Conservation (phyloP, 306 rosid genomes). For the Abrus precatorius region DNA sequence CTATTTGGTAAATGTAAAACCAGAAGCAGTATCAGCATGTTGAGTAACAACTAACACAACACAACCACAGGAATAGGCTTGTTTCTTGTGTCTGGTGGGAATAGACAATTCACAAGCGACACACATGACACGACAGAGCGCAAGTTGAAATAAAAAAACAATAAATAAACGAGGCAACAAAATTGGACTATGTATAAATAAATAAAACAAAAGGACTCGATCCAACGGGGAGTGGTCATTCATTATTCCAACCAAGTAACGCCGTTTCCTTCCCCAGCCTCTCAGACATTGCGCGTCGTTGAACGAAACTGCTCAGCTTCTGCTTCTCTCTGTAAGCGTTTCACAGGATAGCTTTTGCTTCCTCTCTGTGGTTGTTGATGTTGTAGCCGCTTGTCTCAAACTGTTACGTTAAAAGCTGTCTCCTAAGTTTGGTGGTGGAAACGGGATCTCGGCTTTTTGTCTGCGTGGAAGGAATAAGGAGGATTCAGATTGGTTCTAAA, state of each 20-base stretch:
- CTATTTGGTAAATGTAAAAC: not conserved
- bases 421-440: not conserved
- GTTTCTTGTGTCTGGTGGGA: slow-evolving; percentile 42
- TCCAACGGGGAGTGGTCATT: slow-evolving; percentile 15
- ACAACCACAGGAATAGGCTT: slow-evolving; percentile 28
- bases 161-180: not conserved
- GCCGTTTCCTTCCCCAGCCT: slow-evolving; percentile 48
- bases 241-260: slow-evolving; percentile 44
- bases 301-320: not conserved
- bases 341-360: not conserved
- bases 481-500: slow-evolving; percentile 45
- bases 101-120: slow-evolving; percentile 48
- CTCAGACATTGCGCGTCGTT: not conserved
- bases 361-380: not conserved
- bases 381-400: not conserved
- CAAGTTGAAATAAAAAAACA: slow-evolving; percentile 43
- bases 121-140: slow-evolving; percentile 44
- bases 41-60: slow-evolving; percentile 42
- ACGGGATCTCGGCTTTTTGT: slow-evolving; percentile 42
- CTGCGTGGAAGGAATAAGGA: slow-evolving; percentile 5
- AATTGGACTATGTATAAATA: slow-evolving; percentile 19
- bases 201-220: slow-evolving; percentile 2
- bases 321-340: slow-evolving; percentile 26
- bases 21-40: not conserved
- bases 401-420: not conserved